These are phyloP conservation scores for Crassisporium funariophilum DNA, from an alignment of 768 basidiomycete species.

Conservation along the genomic window DNA sequence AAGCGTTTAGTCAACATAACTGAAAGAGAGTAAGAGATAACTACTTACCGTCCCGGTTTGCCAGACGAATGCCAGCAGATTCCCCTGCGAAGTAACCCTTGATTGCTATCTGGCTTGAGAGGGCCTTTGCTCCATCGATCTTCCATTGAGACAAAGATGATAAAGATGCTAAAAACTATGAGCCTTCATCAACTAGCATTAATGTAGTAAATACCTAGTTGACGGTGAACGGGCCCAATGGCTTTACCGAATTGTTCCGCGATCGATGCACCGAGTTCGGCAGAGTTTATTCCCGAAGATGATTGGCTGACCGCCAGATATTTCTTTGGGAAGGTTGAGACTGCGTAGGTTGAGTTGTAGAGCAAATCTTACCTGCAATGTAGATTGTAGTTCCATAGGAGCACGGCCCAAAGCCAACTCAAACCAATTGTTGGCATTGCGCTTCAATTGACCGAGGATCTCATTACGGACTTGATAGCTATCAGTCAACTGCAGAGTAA, in stretches of 20 bases:
- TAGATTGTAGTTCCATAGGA: slow-evolving; percentile 90
- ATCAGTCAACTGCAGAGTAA: slow-evolving; percentile 82
- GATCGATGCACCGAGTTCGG: slow-evolving; percentile 90
- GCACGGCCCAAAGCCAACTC: slow-evolving; percentile 84
- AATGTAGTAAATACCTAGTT: slow-evolving; percentile 57
- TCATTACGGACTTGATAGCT: slow-evolving; percentile 85
- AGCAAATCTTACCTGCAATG: slow-evolving; percentile 68
- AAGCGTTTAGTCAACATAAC: neutral
- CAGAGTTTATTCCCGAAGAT: slow-evolving; percentile 65
- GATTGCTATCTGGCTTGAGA: slow-evolving; percentile 85
- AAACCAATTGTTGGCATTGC: slow-evolving; percentile 82
- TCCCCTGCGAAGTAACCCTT: slow-evolving; percentile 93
- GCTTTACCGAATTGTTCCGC: slow-evolving; percentile 86
- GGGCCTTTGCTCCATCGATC: slow-evolving; percentile 77
- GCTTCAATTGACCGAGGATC: slow-evolving; percentile 74
- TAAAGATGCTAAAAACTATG: slow-evolving; percentile 49
- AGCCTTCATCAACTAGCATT: neutral
- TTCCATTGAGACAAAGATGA: slow-evolving; percentile 61
- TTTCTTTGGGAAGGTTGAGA: slow-evolving; percentile 53
- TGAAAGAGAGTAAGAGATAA: neutral
- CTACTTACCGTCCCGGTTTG: slow-evolving; percentile 59
- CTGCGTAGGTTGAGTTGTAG: neutral
- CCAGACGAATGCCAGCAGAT: slow-evolving; percentile 75
- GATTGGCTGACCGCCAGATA: slow-evolving; percentile 82
- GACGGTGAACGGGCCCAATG: slow-evolving; percentile 75